phyloP scores from a whole-genome alignment of 257 asterid species.

The Handroanthus guayacan region DNA sequence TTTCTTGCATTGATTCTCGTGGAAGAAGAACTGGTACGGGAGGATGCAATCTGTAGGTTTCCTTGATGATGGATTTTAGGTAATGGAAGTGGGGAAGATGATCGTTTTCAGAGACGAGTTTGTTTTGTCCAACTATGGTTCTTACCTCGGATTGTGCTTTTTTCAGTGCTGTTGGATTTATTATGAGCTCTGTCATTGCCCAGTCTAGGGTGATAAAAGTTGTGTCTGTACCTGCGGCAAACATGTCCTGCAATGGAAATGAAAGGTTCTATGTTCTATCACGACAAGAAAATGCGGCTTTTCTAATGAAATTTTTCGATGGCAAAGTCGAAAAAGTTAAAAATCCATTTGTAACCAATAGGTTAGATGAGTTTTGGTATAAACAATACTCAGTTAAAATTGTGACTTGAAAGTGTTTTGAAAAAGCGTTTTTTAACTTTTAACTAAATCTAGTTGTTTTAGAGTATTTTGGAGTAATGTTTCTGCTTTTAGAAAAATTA shows the following conservation, averaged over 20 bases:
- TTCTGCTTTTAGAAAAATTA: no score
- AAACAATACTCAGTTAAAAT: no score
- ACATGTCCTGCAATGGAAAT: constrained; percentile 58
- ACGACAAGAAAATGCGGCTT: no score
- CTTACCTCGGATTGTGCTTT: constrained; percentile 59
- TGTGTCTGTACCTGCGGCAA: constrained; percentile 79
- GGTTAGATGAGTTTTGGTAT: no score
- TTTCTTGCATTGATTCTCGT: constrained; percentile 55
- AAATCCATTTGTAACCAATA: neutral
- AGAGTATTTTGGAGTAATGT: no score
- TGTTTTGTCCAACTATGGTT: constrained; percentile 44
- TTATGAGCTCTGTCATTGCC: constrained; percentile 67
- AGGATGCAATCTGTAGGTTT: constrained; percentile 58
- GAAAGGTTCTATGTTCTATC: neutral
- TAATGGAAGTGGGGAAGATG: constrained; percentile 51
- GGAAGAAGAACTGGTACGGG: constrained; percentile 64
- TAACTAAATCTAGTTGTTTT: no score
- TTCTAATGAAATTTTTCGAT: no score
- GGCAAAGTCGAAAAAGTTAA: neutral
- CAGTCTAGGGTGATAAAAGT: constrained; percentile 61
- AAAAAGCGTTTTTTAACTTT: no score
- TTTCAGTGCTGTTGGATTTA: constrained; percentile 48
- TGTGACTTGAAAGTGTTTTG: no score
- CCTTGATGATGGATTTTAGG: constrained; percentile 62
- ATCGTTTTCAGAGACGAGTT: constrained; percentile 49